Evolutionary conservation across 208 protist species (phyloP).

Genomic region (Trypanosoma theileri): DNA sequence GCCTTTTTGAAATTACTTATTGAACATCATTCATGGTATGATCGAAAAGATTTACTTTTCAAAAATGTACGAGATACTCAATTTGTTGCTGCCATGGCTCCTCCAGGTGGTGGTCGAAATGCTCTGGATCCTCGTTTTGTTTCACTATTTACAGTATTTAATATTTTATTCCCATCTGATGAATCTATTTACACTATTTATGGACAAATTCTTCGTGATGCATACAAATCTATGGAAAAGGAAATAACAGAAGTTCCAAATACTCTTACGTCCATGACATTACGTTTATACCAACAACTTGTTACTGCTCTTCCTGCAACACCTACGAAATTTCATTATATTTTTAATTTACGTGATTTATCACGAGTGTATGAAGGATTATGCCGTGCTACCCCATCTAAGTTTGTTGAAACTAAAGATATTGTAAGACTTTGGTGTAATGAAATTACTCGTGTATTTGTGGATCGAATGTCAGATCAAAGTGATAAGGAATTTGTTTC

Average conservation of each 20-base stretch:
- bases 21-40: conserved; percentile 96
- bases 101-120: conserved; percentile 96
- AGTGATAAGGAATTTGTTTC: conserved; percentile 93
- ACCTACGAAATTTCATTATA: conserved; percentile 99
- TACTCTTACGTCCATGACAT: conserved; percentile 90
- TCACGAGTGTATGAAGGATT: conserved; percentile 98
- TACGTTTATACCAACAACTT: conserved; percentile 93
- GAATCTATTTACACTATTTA: conserved; percentile 97
- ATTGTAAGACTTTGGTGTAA: conserved; percentile 98
- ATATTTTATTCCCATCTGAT: conserved; percentile 96
- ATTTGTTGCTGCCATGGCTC: conserved; percentile 97
- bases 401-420: conserved; percentile 59
- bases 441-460: conserved; percentile 96
- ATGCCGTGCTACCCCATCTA: conserved; percentile 92
- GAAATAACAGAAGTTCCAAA: conserved; percentile 41
- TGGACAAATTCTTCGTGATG: conserved; percentile 91
- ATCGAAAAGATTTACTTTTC: conserved; percentile 96
- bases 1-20: conserved; percentile 98
- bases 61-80: conserved; percentile 96
- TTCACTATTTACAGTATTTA: conserved; percentile 97
- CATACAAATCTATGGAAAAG: conserved; percentile 77
- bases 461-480: conserved; percentile 95
- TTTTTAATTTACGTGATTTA: conserved; percentile 99
- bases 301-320: conserved; percentile 94
- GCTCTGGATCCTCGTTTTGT: conserved; percentile 97